Evolutionary conservation across 2,329 filamentous ascomycete genomes (phyloP).

Genomic region (Pezicula neosporulosa): DNA sequence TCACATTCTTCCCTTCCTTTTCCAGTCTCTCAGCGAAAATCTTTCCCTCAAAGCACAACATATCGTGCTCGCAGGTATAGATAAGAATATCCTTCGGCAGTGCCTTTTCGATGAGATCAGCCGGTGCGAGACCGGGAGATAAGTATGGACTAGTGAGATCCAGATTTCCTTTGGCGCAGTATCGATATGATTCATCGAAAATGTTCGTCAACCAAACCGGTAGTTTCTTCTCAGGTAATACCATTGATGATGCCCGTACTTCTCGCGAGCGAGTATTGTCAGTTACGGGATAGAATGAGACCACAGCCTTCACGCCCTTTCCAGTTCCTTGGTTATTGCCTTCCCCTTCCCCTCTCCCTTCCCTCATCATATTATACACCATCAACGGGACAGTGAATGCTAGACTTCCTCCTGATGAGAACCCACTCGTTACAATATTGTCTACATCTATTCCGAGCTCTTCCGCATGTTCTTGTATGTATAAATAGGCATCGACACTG

Average conservation of each 20-base stretch:
- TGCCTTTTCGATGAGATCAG: not conserved
- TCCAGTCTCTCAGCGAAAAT: not conserved
- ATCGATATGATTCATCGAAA: not conserved
- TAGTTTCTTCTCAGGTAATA: not conserved
- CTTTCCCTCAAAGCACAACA: not conserved
- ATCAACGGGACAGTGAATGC: not conserved
- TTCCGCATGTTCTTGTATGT: not conserved
- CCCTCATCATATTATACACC: not conserved
- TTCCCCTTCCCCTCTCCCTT: not conserved
- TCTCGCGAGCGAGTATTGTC: not conserved
- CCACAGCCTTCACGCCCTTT: not conserved
- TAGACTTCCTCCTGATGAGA: not conserved
- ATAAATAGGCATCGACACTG: conserved; percentile 20
- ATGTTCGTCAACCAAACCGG: not conserved
- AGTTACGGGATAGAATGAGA: not conserved
- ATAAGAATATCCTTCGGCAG: not conserved
- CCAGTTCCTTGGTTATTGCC: not conserved
- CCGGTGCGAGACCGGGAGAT: not conserved
- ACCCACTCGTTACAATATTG: not conserved
- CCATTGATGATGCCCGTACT: not conserved
- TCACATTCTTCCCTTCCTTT: conserved; percentile 2
- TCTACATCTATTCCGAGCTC: not conserved
- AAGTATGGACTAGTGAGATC: not conserved
- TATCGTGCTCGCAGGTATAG: not conserved
- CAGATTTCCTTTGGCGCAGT: not conserved